These are phyloP conservation scores for Rhizophora apiculata DNA, from an alignment of 345 rosid genomes.

Conservation along the genomic window DNA sequence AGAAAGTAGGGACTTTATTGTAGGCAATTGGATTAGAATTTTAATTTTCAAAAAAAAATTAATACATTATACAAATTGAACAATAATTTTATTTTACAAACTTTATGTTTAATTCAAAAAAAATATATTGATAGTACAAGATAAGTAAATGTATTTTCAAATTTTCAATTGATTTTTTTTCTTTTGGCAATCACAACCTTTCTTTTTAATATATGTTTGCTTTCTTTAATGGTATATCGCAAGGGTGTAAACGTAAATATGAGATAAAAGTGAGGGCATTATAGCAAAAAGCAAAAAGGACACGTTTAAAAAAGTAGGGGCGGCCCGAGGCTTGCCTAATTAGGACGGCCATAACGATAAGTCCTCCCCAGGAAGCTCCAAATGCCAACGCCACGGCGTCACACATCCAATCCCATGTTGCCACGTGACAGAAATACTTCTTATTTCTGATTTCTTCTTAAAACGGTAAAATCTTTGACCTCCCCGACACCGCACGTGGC, in stretches of 20 bases:
- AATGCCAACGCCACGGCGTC: slow-evolving; percentile 20
- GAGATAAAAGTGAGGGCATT: not conserved
- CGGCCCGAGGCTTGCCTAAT: slow-evolving; percentile 22
- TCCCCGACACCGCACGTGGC: slow-evolving; percentile 33
- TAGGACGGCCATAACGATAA: slow-evolving; percentile 17
- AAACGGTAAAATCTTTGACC: slow-evolving; percentile 18
- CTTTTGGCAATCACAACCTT: no score
- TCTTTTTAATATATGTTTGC: no score
- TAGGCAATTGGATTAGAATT: no score
- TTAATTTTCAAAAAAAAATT: no score
- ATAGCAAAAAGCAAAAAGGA: not conserved
- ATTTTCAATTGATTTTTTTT: no score
- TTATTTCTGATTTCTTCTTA: not conserved
- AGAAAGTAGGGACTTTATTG: no score
- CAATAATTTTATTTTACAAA: no score
- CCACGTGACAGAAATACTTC: slow-evolving; percentile 3
- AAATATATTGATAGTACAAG: no score
- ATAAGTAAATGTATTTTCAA: no score
- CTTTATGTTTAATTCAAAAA: no score
- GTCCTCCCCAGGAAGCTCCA: slow-evolving; percentile 2
- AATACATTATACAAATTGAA: no score
- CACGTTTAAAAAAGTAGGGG: slow-evolving; percentile 2
- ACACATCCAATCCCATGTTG: not conserved
- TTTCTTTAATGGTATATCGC: no score
- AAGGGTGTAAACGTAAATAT: not conserved